Conservation (phyloP, 1,139 yeast genomes). For the Kodamaea fungicola region DNA sequence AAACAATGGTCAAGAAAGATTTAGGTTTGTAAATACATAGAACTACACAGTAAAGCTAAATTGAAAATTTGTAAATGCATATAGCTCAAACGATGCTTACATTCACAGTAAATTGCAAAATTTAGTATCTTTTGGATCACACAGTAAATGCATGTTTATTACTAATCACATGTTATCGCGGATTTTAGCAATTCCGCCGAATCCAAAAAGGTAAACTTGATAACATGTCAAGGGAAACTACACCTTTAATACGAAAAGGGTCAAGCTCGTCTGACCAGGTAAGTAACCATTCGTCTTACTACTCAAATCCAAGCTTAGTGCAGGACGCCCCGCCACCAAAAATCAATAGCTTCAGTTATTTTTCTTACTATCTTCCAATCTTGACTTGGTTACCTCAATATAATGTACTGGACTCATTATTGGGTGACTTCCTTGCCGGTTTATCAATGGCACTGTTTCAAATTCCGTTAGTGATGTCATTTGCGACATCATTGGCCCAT, state of each 20-base stretch:
- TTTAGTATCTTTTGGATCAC: too few relatives aligned
- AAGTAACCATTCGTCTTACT: too few relatives aligned
- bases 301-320: too few relatives aligned
- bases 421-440: conserved; percentile 34
- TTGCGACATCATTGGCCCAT: conserved; percentile 31
- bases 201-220: too few relatives aligned
- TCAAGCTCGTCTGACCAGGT: too few relatives aligned
- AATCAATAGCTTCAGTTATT: conserved; percentile 23
- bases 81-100: too few relatives aligned
- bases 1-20: conserved; percentile 75
- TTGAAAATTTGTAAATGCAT: too few relatives aligned
- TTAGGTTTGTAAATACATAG: conserved; percentile 23
- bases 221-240: neutral
- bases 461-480: conserved; percentile 35
- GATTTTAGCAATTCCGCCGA: too few relatives aligned
- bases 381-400: conserved; percentile 31
- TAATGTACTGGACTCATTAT: conserved; percentile 10
- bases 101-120: too few relatives aligned
- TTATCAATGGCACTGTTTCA: conserved; percentile 32
- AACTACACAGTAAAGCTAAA: too few relatives aligned
- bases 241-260: conserved; percentile 1
- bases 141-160: too few relatives aligned
- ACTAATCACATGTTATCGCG: too few relatives aligned
- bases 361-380: conserved; percentile 32
- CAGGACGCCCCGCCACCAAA: neutral